These are phyloP conservation scores for Spergularia marina DNA, from an alignment of 148 eudicot genomes.

Conservation along the genomic window DNA sequence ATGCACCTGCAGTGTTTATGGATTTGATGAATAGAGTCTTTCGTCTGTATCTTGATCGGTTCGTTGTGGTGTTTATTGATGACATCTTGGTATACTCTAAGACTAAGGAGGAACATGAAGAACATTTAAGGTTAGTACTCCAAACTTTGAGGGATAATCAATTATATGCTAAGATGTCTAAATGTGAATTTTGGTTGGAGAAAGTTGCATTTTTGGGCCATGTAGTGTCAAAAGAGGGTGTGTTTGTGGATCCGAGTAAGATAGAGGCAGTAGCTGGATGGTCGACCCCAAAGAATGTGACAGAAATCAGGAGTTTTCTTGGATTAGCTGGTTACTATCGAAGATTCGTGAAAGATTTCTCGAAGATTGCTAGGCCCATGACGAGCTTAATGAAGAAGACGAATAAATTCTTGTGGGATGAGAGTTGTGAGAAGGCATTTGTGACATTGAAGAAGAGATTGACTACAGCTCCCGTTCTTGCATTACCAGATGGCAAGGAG, in stretches of 20 bases:
- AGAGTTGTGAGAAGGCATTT: background rate
- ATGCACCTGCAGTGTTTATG: background rate
- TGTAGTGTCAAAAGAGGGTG: background rate
- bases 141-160: background rate
- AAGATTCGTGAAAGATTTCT: no score
- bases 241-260: background rate
- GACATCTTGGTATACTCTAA: background rate
- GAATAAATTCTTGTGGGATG: background rate
- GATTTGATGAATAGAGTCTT: background rate
- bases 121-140: background rate
- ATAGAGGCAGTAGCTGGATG: background rate
- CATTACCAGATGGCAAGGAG: no score
- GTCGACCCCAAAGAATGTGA: no score
- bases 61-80: background rate
- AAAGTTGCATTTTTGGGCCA: background rate
- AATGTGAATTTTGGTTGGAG: background rate
- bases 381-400: background rate
- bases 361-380: background rate
- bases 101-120: background rate
- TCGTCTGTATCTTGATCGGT: background rate
- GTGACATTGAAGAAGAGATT: no score
- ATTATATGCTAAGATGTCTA: background rate
- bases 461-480: no score
- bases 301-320: no score
- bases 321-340: no score